Conservation (phyloP, 176 grass and related monocot species). For the Zoysia pacifica region DNA sequence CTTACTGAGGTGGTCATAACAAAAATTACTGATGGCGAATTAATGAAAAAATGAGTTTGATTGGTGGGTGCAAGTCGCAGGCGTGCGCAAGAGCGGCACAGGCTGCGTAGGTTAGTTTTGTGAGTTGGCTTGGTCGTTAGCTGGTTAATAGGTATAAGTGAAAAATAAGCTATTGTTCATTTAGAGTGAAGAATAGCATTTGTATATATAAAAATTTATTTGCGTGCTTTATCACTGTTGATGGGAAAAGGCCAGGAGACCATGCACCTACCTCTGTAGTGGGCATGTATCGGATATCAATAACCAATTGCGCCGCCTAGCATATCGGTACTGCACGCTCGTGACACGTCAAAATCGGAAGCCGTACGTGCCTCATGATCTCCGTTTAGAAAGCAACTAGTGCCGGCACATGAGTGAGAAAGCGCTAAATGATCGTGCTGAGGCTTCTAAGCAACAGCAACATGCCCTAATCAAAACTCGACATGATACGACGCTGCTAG, state of each 20-base stretch:
- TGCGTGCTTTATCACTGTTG: not conserved
- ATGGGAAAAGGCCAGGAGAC: not conserved
- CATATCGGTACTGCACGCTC: not conserved
- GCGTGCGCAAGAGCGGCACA: too few relatives aligned
- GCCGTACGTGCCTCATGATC: not conserved
- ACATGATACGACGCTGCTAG: not conserved
- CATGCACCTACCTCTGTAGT: not conserved
- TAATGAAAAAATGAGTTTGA: too few relatives aligned
- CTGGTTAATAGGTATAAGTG: too few relatives aligned
- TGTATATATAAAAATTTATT: too few relatives aligned
- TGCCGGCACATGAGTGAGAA: too few relatives aligned
- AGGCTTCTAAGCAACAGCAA: slow-evolving; percentile 35
- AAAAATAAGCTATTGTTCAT: too few relatives aligned
- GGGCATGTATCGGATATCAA: not conserved
- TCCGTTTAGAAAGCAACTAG: not conserved
- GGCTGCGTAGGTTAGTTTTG: too few relatives aligned
- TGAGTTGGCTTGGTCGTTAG: too few relatives aligned
- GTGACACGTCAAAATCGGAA: slow-evolving; percentile 8
- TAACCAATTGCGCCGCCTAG: not conserved
- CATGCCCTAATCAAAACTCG: slow-evolving; percentile 3
- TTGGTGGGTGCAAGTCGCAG: too few relatives aligned
- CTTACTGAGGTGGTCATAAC: too few relatives aligned
- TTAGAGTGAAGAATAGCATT: too few relatives aligned
- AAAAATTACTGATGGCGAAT: too few relatives aligned
- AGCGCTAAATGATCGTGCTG: not conserved